Percentiles rank a stretch among this genome's conserved stretches.
phyloP scores from a whole-genome alignment of 805 yeast genomes.

The Nakazawaea holstii region DNA sequence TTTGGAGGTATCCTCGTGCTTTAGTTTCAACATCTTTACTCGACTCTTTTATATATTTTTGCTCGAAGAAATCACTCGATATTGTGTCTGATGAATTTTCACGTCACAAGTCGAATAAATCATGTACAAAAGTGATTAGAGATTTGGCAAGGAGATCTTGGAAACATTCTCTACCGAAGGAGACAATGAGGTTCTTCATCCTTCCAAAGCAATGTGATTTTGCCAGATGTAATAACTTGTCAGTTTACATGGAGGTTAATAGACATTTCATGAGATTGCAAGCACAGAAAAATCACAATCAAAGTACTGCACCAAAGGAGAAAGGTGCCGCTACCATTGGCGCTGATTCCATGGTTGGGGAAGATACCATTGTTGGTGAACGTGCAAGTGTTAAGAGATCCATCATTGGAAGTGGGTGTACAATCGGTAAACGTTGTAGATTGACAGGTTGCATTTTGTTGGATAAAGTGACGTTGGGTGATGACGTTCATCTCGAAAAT shows the following conservation, averaged over 20 bases:
- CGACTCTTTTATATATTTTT: slow-evolving; percentile 68
- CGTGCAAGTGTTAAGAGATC: slow-evolving; percentile 82
- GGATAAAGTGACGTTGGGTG: slow-evolving; percentile 67
- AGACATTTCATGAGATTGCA: slow-evolving; percentile 64
- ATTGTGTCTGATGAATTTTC: slow-evolving; percentile 35
- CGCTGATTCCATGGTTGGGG: slow-evolving; percentile 78
- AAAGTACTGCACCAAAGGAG: slow-evolving; percentile 31
- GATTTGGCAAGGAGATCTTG: slow-evolving; percentile 90
- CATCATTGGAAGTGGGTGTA: slow-evolving; percentile 69
- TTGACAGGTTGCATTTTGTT: slow-evolving; percentile 81
- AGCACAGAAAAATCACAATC: slow-evolving; percentile 35
- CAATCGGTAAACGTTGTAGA: slow-evolving; percentile 80
- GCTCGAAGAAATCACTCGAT: slow-evolving; percentile 46
- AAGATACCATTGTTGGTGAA: slow-evolving; percentile 65
- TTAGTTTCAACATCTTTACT: slow-evolving; percentile 72
- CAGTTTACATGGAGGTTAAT: slow-evolving; percentile 87
- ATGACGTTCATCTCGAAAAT: slow-evolving; percentile 77
- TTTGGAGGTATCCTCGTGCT: slow-evolving; percentile 82
- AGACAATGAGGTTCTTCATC: slow-evolving; percentile 63
- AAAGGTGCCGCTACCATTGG: slow-evolving; percentile 73
- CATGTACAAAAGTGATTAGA: slow-evolving; percentile 66
- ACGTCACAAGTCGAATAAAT: slow-evolving; percentile 29
- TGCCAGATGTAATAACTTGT: slow-evolving; percentile 70
- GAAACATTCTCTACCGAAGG: slow-evolving; percentile 60
- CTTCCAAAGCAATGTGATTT: slow-evolving; percentile 68